Evolutionary conservation across 257 asterid genomes (phyloP).

Genomic region (Coffea eugenioides): DNA sequence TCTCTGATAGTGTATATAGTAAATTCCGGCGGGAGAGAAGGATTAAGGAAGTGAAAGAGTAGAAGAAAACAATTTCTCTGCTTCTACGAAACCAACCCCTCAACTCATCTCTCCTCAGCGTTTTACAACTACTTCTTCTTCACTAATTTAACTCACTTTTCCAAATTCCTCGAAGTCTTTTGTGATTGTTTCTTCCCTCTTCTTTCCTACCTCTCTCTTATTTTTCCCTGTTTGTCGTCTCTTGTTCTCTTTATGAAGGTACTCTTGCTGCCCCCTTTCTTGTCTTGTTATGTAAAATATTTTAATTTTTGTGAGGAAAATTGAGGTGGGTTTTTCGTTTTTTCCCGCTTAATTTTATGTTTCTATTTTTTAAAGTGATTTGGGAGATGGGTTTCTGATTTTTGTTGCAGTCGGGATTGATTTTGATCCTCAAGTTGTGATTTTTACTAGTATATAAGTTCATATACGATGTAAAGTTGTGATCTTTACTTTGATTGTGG

Average conservation of each 20-base stretch:
- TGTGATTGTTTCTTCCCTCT: background rate
- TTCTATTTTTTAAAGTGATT: background rate
- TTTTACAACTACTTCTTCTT: slow-evolving; percentile 5
- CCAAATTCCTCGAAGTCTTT: slow-evolving; percentile 7
- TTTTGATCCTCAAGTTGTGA: slow-evolving; percentile 5
- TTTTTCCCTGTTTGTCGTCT: slow-evolving; percentile 17
- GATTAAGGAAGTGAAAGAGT: slow-evolving; percentile 70
- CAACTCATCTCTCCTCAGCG: slow-evolving; percentile 8
- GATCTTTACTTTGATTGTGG: slow-evolving; percentile 14
- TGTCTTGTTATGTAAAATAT: slow-evolving; percentile 15
- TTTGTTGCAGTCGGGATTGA: background rate
- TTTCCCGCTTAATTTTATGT: background rate
- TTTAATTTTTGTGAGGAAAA: background rate
- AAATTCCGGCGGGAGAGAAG: slow-evolving; percentile 68
- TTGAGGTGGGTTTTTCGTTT: slow-evolving; percentile 6
- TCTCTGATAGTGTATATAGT: background rate
- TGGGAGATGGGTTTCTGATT: background rate
- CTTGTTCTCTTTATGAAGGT: slow-evolving; percentile 34
- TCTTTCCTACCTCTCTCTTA: background rate
- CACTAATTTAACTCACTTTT: slow-evolving; percentile 20
- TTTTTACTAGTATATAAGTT: slow-evolving; percentile 8
- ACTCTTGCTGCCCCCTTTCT: slow-evolving; percentile 10
- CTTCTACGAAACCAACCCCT: slow-evolving; percentile 61
- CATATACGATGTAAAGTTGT: slow-evolving; percentile 5
- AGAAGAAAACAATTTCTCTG: slow-evolving; percentile 74